Evolutionary conservation across 1,284 basidiomycete genomes (phyloP), one percentile per base, ranked within the genome.

Genomic region (Caloboletus firmus): DNA sequence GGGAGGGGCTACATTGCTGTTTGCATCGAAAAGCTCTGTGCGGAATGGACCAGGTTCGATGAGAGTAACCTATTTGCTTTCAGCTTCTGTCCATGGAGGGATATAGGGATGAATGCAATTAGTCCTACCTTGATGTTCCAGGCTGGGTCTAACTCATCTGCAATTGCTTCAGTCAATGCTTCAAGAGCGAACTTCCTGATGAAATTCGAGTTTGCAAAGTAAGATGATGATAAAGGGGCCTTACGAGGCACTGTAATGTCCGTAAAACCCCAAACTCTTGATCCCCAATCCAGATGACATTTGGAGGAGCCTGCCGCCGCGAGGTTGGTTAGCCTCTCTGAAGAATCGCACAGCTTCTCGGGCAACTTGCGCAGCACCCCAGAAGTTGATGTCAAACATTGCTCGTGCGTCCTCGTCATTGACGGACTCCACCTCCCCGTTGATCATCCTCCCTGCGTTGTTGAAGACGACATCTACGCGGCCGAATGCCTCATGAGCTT

Each of bases 401-500:
- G 48, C 43, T 12, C 68, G 66, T 2, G 65, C 72, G 4, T 52
- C 54, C 5, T 59, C 58, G 1, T 73, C 64, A 2, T 49, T 44
- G 32, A 57, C 22, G 2, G 41, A 65, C 26, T 66, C 65, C 15
- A 62, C 12, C 36, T 69, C 65, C 31, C 61, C 65, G 30, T 45
- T 59, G 48, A 56, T 42, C 51, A 59, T 52, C 39, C 45, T 46
- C 4, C 62, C 64, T 4, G 62, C 62, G 8, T 64, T 64, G 24
- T 77, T 79, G 50, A 75, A 71, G 5, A 79, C 76, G 15, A 77
- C 69, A 45, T 78, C 75, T 35, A 78, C 50, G 6, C 69, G 67
- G 5, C 76, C 76, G 48, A 77, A 77, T 10, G 43, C 50, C 4
- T 62, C 63, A 40, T 63, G 59, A 0, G 71, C 72, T 31, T 61